Evolutionary conservation across 768 basidiomycete species (phyloP).

Genomic region (Hydnomerulius pinastri): DNA sequence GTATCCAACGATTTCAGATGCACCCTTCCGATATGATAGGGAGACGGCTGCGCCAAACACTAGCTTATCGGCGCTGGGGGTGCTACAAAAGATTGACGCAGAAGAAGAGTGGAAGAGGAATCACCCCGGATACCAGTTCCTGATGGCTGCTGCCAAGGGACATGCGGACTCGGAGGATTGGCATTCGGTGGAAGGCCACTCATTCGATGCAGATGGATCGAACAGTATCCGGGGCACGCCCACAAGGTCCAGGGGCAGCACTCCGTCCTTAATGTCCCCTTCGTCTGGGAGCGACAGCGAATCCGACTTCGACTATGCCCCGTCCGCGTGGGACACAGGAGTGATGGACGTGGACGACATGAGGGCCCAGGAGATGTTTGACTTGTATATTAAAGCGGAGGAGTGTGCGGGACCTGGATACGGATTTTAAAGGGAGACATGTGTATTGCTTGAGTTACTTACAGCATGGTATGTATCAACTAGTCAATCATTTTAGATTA

Average conservation of each 20-base stretch:
- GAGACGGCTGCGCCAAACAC: not conserved
- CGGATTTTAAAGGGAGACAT: not conserved
- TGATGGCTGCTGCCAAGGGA: conserved; percentile 7
- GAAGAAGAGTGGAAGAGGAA: conserved; percentile 18
- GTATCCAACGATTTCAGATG: not conserved
- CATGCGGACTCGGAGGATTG: not conserved
- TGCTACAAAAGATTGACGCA: conserved; percentile 21
- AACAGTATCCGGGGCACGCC: not conserved
- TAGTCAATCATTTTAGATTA: conserved; percentile 1
- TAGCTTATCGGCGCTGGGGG: not conserved
- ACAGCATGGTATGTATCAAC: conserved; percentile 1
- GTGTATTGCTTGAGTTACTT: conserved; percentile 3
- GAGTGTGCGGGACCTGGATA: conserved; percentile 24
- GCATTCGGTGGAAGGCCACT: not conserved
- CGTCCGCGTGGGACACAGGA: not conserved
- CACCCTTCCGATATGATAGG: not conserved
- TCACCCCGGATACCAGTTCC: conserved; percentile 3
- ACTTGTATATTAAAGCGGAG: conserved; percentile 41
- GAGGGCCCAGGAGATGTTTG: conserved; percentile 38
- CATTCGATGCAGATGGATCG: not conserved
- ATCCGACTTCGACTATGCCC: not conserved
- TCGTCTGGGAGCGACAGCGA: not conserved
- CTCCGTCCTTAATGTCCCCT: conserved; percentile 1
- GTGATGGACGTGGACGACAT: conserved; percentile 8
- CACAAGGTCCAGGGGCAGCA: not conserved